Base-by-base conservation (phyloP, 169 alveolate species). In the Cryptosporidium bovis region DNA sequence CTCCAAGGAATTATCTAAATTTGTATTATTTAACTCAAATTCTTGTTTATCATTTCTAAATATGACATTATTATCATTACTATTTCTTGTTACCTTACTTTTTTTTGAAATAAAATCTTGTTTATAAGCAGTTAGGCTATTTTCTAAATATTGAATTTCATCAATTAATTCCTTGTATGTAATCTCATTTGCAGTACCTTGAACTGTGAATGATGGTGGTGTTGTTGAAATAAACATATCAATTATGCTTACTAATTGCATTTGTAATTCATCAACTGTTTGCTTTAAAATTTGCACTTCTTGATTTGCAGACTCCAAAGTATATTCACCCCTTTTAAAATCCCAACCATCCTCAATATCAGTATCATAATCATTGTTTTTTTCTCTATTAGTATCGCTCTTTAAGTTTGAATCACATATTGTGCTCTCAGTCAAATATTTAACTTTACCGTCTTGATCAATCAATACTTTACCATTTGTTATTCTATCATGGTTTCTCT, bases 181-280 rank as follows among this genome's bases (percentile, higher is more conserved):
- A 18, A 60, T 62, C 31, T 77, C 77, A 56, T 77, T 62, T 58
- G 58, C 87, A 1, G 87, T 60, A 15, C 87, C 87, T 18, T 77
- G 87, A 10, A 77, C 29, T 2, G 87, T 77, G 64, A 77, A 77
- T 18, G 87, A 77, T n/a, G 87, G 66, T n/a, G 87, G 87, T 3
- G 60, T 13, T 6, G 87, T 60, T 12, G 87, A 65, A 64, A 77
- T 60, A 24, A 77, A 60, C 87, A 77, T 77, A 60, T 77, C 71
- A 51, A 77, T 77, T 20, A 77, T 77, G 8, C 71, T 48, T 20
- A 77, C 71, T 7, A 77, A 36, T 53, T 77, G 87, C 16, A 77
- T 40, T 48, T 77, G 87, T 36, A 77, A 1, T 51, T 77, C 87
- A 24, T 20, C 58, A 18, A 62, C 55, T 10, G 16, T 60, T 77